Evolutionary conservation across 768 basidiomycete species (phyloP).

Genomic region (Lactarius tabidus): DNA sequence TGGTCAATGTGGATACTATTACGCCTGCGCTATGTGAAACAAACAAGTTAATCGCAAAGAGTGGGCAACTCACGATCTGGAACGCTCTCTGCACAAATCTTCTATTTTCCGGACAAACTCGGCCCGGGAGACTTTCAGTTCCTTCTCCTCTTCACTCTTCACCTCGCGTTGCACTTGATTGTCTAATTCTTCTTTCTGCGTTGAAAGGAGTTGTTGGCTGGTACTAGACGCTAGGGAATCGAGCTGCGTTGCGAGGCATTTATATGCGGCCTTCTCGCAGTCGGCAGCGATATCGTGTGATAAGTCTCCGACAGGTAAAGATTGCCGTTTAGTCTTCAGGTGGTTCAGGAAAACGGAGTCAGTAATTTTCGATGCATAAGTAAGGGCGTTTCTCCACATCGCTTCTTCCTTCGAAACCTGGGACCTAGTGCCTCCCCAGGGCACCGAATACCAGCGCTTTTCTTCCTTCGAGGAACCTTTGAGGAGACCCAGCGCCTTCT

Average conservation of each 20-base stretch:
- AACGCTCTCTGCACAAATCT: slow-evolving; percentile 7
- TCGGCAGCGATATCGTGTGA: background rate
- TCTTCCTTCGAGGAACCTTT: background rate
- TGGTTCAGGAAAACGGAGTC: slow-evolving; percentile 18
- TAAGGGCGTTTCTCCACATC: slow-evolving; percentile 3
- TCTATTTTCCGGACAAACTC: slow-evolving; percentile 9
- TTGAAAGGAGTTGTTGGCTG: background rate
- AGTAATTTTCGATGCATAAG: background rate
- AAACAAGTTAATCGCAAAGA: background rate
- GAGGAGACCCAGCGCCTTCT: background rate
- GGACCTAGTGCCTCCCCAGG: background rate
- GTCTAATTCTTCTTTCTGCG: slow-evolving; percentile 14
- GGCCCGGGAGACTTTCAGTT: background rate
- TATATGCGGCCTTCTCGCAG: background rate
- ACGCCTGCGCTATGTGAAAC: background rate
- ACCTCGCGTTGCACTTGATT: slow-evolving; percentile 10
- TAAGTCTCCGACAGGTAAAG: background rate
- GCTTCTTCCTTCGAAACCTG: background rate
- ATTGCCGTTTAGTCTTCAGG: background rate
- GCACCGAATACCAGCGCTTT: background rate
- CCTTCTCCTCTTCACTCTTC: background rate
- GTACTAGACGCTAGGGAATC: slow-evolving; percentile 1
- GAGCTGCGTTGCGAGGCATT: slow-evolving; percentile 7
- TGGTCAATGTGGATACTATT: slow-evolving; percentile 1
- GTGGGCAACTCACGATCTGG: slow-evolving; percentile 6